These are phyloP conservation scores for Glycine tomentella DNA, from an alignment of 306 rosid genomes.

Conservation along the genomic window DNA sequence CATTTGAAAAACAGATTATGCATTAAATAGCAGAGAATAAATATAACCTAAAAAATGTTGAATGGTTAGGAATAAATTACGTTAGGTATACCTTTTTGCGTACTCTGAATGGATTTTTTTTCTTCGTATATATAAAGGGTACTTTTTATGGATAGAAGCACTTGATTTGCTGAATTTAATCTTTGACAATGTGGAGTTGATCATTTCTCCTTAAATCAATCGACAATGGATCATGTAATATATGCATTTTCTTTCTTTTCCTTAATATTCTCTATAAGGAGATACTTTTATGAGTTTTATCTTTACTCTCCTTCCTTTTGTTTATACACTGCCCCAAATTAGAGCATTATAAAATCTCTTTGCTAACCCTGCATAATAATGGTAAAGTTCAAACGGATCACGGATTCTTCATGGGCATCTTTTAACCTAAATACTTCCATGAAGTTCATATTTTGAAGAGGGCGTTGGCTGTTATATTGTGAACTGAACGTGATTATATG, in stretches of 20 bases:
- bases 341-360: too few species aligned
- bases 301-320: not conserved
- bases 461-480: too few species aligned
- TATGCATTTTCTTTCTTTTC: not conserved
- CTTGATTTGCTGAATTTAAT: not conserved
- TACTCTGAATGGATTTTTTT: too few species aligned
- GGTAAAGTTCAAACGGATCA: too few species aligned
- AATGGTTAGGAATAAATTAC: not conserved
- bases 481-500: too few species aligned
- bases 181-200: not conserved
- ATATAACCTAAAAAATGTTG: not conserved
- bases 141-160: not conserved
- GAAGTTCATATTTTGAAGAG: too few species aligned
- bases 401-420: too few species aligned
- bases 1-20: not conserved
- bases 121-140: too few species aligned
- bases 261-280: not conserved
- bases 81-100: not conserved
- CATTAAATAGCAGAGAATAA: not conserved
- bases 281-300: not conserved
- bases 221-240: conserved; percentile 5
- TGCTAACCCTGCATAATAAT: too few species aligned
- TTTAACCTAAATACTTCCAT: too few species aligned
- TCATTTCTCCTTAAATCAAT: conserved; percentile 19
- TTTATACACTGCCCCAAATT: not conserved